Evolutionary conservation across 805 yeast genomes (phyloP).

Genomic region (Naumovozyma dairenensis): DNA sequence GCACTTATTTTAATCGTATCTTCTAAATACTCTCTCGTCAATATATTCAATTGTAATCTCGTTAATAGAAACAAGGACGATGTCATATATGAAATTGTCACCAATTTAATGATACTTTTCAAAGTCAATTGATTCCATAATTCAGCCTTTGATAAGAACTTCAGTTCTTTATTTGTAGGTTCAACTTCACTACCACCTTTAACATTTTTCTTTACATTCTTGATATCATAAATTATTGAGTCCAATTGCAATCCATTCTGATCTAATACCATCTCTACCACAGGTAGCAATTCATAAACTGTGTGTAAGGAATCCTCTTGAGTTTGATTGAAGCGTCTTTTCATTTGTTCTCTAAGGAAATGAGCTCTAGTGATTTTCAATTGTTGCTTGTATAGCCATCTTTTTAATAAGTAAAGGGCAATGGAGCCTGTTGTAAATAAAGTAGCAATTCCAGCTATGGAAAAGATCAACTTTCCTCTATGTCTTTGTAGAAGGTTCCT

Average conservation of each 20-base stretch:
- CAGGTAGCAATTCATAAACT: conserved; percentile 71
- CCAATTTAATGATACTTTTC: conserved; percentile 60
- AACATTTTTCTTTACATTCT: conserved; percentile 14
- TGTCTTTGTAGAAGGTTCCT: conserved; percentile 15
- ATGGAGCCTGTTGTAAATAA: conserved; percentile 24
- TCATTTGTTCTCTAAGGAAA: conserved; percentile 57
- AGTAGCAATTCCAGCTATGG: conserved; percentile 16
- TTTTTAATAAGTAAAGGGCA: conserved; percentile 17
- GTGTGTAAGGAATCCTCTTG: conserved; percentile 85
- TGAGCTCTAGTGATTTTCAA: conserved; percentile 45
- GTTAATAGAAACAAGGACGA: conserved; percentile 68
- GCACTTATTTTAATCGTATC: conserved; percentile 62
- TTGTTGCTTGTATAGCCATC: conserved; percentile 33
- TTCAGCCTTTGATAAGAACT: conserved; percentile 55
- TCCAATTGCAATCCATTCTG: conserved; percentile 20
- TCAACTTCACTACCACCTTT: conserved; percentile 5
- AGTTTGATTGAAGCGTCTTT: conserved; percentile 79
- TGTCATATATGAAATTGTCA: conserved; percentile 60
- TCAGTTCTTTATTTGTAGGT: conserved; percentile 23
- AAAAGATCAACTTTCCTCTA: conserved; percentile 18
- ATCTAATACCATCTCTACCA: conserved; percentile 38
- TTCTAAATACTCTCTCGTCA: conserved; percentile 76
- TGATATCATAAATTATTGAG: conserved; percentile 18
- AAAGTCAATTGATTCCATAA: conserved; percentile 79
- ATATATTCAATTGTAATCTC: conserved; percentile 74